phyloP scores from a whole-genome alignment of 1,284 basidiomycete species.

The Trametes polyzona region DNA sequence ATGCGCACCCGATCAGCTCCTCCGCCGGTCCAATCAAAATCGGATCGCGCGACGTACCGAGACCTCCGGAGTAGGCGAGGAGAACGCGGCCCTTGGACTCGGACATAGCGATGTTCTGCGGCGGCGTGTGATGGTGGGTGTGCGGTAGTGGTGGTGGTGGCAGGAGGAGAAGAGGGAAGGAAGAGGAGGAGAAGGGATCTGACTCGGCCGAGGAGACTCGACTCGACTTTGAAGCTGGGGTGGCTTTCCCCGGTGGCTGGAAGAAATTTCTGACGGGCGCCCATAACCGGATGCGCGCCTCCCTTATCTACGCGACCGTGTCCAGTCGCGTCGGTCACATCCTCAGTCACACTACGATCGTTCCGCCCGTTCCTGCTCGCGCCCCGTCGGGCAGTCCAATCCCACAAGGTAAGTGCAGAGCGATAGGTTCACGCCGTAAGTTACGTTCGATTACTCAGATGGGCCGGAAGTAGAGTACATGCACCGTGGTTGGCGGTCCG shows the following conservation, averaged over 20 bases:
- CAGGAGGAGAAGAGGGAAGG: background rate
- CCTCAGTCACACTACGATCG: constrained; percentile 8
- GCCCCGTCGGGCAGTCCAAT: background rate
- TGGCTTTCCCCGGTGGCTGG: background rate
- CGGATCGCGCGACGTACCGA: constrained; percentile 65
- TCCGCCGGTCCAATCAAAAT: background rate
- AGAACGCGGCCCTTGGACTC: constrained; percentile 81
- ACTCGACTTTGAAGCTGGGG: background rate
- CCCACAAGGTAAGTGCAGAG: background rate
- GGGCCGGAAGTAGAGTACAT: constrained; percentile 18
- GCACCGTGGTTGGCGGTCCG: constrained; percentile 13
- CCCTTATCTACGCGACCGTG: background rate
- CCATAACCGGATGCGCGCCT: constrained; percentile 11
- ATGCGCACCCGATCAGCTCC: background rate
- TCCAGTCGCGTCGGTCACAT: constrained; percentile 18
- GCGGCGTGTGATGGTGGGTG: no score
- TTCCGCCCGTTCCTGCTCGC: background rate
- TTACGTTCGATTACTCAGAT: constrained; percentile 12
- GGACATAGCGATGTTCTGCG: constrained; percentile 35
- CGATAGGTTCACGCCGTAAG: background rate
- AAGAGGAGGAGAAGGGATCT: background rate
- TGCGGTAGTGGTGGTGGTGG: background rate
- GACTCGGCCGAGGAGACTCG: constrained; percentile 15
- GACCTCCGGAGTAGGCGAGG: constrained; percentile 96
- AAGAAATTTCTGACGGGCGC: constrained; percentile 13